These are phyloP conservation scores for Epichloe amarillans DNA, from an alignment of 2,329 filamentous ascomycete genomes.

Conservation along the genomic window DNA sequence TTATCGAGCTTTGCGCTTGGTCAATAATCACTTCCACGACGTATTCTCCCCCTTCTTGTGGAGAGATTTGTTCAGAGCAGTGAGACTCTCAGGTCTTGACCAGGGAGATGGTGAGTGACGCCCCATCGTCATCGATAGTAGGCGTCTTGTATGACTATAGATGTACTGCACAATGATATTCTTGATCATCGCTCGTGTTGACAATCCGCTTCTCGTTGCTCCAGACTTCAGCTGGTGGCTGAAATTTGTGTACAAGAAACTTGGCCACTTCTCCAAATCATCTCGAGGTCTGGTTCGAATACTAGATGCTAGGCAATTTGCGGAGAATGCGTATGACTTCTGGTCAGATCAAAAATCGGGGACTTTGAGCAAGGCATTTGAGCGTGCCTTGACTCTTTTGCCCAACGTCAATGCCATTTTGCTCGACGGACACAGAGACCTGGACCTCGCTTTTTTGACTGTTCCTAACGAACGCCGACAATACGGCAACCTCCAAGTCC, in stretches of 20 bases:
- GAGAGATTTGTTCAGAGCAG: conserved; percentile 32
- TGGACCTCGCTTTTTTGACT: conserved; percentile 27
- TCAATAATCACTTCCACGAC: conserved; percentile 31
- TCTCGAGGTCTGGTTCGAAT: conserved; percentile 32
- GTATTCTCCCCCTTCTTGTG: conserved; percentile 42
- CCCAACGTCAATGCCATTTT: conserved; percentile 33
- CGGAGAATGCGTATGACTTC: conserved; percentile 26
- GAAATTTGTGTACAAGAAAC: conserved; percentile 29
- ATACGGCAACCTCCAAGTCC: conserved; percentile 16
- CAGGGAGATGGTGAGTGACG: conserved; percentile 30
- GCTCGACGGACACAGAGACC: conserved; percentile 31
- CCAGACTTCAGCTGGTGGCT: conserved; percentile 37
- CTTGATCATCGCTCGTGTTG: neutral
- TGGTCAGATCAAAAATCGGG: conserved; percentile 24
- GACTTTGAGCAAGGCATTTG: conserved; percentile 25
- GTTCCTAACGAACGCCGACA: conserved; percentile 4
- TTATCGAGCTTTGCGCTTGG: conserved; percentile 34
- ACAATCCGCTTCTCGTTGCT: neutral
- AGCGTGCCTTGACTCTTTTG: conserved; percentile 24
- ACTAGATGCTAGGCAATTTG: conserved; percentile 35
- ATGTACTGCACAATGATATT: neutral
- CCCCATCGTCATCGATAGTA: neutral
- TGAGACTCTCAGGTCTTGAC: conserved; percentile 26
- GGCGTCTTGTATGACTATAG: no score
- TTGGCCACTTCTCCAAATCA: conserved; percentile 18